Evolutionary conservation across 2,329 filamentous ascomycete species (phyloP).

Genomic region (Ceratocystis destructans): DNA sequence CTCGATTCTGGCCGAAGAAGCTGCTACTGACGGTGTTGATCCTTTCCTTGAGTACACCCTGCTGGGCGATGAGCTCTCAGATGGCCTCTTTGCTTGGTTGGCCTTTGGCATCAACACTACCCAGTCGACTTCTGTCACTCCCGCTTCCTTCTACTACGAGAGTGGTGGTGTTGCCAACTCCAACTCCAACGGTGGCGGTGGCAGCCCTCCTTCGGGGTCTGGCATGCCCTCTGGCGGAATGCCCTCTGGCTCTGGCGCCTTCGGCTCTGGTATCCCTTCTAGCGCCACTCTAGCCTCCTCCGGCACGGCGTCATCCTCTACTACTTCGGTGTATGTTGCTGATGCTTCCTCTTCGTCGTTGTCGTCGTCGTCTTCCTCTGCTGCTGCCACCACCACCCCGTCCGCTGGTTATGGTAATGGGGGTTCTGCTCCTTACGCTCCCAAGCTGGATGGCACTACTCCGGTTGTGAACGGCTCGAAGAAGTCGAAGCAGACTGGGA

Average conservation of each 20-base stretch:
- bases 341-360: not conserved
- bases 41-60: conserved; percentile 45
- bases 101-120: conserved; percentile 35
- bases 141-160: conserved; percentile 26
- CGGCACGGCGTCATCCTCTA: not conserved
- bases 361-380: not conserved
- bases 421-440: not conserved
- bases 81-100: conserved; percentile 43
- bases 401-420: not conserved
- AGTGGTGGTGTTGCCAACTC: conserved; percentile 26
- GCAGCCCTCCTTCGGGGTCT: conserved; percentile 3
- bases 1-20: conserved; percentile 33
- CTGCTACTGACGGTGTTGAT: conserved; percentile 36
- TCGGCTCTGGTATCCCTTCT: conserved; percentile 1
- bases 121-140: conserved; percentile 21
- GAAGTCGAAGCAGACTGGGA: not conserved
- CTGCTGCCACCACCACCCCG: not conserved
- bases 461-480: not conserved
- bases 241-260: not conserved
- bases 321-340: not conserved
- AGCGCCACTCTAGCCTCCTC: not conserved
- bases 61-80: conserved; percentile 37
- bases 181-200: not conserved
- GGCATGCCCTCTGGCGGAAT: not conserved
- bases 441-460: not conserved